These are phyloP conservation scores for Rusavskia elegans DNA, from an alignment of 495 filamentous ascomycete genomes.

Conservation along the genomic window DNA sequence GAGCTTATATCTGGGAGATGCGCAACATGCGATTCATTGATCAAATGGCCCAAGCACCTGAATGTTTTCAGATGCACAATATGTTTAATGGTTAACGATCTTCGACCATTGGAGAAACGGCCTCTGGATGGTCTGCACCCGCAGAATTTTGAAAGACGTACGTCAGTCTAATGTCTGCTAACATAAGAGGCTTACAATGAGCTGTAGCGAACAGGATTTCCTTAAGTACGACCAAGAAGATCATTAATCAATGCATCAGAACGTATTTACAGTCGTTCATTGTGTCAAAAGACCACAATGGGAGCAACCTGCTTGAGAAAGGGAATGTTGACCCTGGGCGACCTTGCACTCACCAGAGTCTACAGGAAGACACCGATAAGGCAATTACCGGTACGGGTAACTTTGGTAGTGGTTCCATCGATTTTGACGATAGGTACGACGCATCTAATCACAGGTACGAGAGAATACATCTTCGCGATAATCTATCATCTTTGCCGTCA, in stretches of 20 bases:
- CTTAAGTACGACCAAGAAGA: slow-evolving; percentile 20
- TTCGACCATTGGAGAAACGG: slow-evolving; percentile 30
- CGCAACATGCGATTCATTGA: slow-evolving; percentile 64
- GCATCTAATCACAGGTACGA: not conserved
- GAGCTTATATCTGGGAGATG: slow-evolving; percentile 54
- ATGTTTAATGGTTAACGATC: slow-evolving; percentile 76
- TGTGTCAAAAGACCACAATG: not conserved
- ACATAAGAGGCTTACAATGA: not conserved
- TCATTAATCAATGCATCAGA: slow-evolving; percentile 39
- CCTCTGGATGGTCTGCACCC: slow-evolving; percentile 14
- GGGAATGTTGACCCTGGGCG: slow-evolving; percentile 6
- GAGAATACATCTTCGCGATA: not conserved
- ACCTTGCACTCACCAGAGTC: not conserved
- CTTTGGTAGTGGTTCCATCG: no score
- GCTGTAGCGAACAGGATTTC: not conserved
- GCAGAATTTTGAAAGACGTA: slow-evolving; percentile 7
- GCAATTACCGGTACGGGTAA: no score
- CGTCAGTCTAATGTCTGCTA: not conserved
- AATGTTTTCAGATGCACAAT: slow-evolving; percentile 68
- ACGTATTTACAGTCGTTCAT: slow-evolving; percentile 27
- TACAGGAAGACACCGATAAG: no score
- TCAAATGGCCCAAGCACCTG: slow-evolving; percentile 69
- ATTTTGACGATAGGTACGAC: not conserved
- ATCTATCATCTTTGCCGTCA: not conserved
- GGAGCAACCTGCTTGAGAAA: slow-evolving; percentile 4